Evolutionary conservation across 139 green algal species (phyloP).

Genomic region (Chlamydomonas eustigma): DNA sequence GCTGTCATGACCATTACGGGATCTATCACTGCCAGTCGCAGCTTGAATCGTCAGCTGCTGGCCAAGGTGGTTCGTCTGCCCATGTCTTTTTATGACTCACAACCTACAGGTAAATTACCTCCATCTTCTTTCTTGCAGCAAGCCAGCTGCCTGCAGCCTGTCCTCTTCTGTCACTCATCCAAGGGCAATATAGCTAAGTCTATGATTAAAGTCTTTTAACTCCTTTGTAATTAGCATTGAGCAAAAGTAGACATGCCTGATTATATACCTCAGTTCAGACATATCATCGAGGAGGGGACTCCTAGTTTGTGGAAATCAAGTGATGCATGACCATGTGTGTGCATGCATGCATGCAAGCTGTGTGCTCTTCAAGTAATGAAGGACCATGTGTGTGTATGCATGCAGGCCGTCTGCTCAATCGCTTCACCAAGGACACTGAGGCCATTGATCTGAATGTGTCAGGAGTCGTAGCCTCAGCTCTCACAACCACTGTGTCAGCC

Average conservation of each 20-base stretch:
- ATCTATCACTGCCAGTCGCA: constrained; percentile 36
- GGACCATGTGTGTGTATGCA: too few relatives aligned
- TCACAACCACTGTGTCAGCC: constrained; percentile 35
- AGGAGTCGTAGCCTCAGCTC: constrained; percentile 30
- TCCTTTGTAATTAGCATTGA: too few relatives aligned
- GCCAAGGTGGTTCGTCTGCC: constrained; percentile 67
- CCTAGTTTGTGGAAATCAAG: too few relatives aligned
- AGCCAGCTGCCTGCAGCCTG: not conserved
- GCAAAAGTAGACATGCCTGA: too few relatives aligned
- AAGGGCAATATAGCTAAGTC: too few relatives aligned
- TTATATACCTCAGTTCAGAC: too few relatives aligned
- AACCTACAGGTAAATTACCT: constrained; percentile 56
- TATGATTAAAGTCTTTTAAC: too few relatives aligned
- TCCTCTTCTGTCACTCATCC: not conserved
- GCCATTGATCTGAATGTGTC: constrained; percentile 56
- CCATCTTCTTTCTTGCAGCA: not conserved
- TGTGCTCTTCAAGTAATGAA: too few relatives aligned
- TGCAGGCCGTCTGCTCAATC: constrained; percentile 73
- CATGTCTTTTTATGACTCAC: constrained; percentile 86
- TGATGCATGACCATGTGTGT: too few relatives aligned
- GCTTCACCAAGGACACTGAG: constrained; percentile 83
- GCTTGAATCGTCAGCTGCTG: constrained; percentile 45
- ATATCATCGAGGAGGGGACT: too few relatives aligned
- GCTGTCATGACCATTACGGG: constrained; percentile 41
- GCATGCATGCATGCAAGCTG: too few relatives aligned